These are phyloP conservation scores for Juncus effusus DNA, from an alignment of 176 grass and related monocot genomes.

Conservation along the genomic window DNA sequence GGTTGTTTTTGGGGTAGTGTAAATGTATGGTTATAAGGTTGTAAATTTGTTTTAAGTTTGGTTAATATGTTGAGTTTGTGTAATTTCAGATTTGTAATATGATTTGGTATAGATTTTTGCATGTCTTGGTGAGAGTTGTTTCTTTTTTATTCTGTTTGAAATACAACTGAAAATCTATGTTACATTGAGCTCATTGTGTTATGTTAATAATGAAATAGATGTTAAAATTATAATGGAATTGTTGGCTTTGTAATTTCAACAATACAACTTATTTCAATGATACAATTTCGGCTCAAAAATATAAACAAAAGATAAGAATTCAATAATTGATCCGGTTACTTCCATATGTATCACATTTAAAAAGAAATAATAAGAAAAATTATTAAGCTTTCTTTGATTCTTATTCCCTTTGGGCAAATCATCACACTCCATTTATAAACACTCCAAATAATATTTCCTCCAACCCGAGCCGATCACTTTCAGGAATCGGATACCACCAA, in stretches of 20 bases:
- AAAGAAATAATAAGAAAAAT: conserved; percentile 12
- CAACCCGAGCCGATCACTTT: not conserved
- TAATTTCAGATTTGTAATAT: conserved; percentile 31
- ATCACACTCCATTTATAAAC: not conserved
- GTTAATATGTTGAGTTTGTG: conserved; percentile 23
- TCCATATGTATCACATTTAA: conserved; percentile 6
- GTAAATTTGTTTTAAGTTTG: conserved; percentile 23
- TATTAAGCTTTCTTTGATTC: conserved; percentile 30
- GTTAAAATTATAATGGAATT: not conserved
- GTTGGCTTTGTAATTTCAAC: not conserved
- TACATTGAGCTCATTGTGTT: too few species aligned
- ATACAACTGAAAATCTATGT: too few species aligned
- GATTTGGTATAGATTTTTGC: conserved; percentile 8
- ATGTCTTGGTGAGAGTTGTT: not conserved
- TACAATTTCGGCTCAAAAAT: too few species aligned
- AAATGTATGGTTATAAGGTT: not conserved
- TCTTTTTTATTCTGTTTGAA: too few species aligned
- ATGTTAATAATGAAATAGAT: not conserved
- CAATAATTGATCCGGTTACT: not conserved
- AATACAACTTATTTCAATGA: too few species aligned
- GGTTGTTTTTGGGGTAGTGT: conserved; percentile 38
- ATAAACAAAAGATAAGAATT: too few species aligned
- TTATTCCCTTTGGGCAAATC: conserved; percentile 19
- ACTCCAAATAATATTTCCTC: not conserved
- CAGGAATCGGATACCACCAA: not conserved